Evolutionary conservation across 2,329 filamentous ascomycete species (phyloP).

Genomic region (Pleoardoris graminearum): DNA sequence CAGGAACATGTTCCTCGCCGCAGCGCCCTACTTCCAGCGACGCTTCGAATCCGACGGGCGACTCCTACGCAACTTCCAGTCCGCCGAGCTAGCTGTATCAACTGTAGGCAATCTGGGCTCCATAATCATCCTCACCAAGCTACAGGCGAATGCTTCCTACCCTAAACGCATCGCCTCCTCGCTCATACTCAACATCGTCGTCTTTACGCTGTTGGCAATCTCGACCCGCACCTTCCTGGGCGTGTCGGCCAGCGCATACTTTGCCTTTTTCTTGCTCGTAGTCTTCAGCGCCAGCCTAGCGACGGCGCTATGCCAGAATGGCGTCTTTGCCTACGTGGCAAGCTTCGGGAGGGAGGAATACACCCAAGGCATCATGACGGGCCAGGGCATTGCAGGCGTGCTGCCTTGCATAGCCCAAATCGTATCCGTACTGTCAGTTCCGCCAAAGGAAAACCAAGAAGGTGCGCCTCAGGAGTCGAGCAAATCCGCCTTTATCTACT

Average conservation of each 20-base stretch:
- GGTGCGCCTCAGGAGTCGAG: constrained; percentile 50
- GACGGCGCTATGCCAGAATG: constrained; percentile 88
- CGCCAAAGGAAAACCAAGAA: constrained; percentile 46
- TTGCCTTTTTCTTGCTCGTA: constrained; percentile 79
- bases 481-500: constrained; percentile 84
- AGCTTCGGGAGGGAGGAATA: constrained; percentile 86
- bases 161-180: constrained; percentile 80
- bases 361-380: constrained; percentile 94
- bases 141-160: constrained; percentile 84
- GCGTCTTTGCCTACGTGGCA: constrained; percentile 86
- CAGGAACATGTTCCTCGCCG: constrained; percentile 98
- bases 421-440: constrained; percentile 72
- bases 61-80: constrained; percentile 82
- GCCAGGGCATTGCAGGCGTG: constrained; percentile 89
- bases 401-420: constrained; percentile 88
- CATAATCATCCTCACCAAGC: constrained; percentile 75
- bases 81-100: constrained; percentile 83
- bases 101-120: constrained; percentile 79
- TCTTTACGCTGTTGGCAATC: constrained; percentile 77
- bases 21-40: constrained; percentile 86
- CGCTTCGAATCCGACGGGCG: constrained; percentile 74
- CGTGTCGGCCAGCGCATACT: constrained; percentile 68
- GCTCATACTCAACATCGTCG: constrained; percentile 73
- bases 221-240: constrained; percentile 73
- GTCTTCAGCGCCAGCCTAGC: constrained; percentile 79